Evolutionary conservation across 2,329 filamentous ascomycete species (phyloP), one percentile per base, ranked within the genome.

Genomic region (Coleophoma cylindrospora): DNA sequence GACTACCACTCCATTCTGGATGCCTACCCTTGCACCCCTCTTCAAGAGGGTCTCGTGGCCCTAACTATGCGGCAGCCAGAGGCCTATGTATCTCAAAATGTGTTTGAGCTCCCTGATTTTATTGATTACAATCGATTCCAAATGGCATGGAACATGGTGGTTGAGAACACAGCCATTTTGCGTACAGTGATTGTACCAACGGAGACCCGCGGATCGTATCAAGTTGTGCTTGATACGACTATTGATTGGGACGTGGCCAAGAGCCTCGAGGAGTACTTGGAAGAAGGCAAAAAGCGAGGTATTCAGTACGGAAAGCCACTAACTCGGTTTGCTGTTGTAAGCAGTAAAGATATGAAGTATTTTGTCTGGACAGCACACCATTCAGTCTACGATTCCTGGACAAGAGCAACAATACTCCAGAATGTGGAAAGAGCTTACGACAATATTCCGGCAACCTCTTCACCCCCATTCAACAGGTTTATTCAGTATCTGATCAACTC

Each of bases 1-100:
- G 56, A 68, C 0, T 62, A 71, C 11, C 19, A 40, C 19, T 34
- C 45, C 10, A 27, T 49, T n/a, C 36, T 48, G 27, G 49, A 47
- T 41, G 45, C 34, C 9, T 51, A 51, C 36, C 49, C 49, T 7
- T 51, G 49, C 40, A 40, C 49, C 4, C 44, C 49, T 15, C 34
- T 51, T 27, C 49, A 51, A 17, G 44, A 51, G 40, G 49, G 49
- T 1, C 90, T 96, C 70, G 79, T 95, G 47, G 61, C 66, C 1
- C 50, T 70, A 7, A 58, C 68, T 3, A 45, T 58, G 21, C 61
- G 62, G 19, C 45, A 58, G 3, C 37, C 53, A 2, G 65, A 61
- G 6, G 55, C 59, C 2, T 72, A 71, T 43, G 57, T 70, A 17
- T 58, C 61, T 2, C 61, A 61, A 45, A 36, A 38, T 17, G 38